These are phyloP conservation scores for Cercospora canescens DNA, from an alignment of 2,329 filamentous ascomycete species.

Conservation along the genomic window DNA sequence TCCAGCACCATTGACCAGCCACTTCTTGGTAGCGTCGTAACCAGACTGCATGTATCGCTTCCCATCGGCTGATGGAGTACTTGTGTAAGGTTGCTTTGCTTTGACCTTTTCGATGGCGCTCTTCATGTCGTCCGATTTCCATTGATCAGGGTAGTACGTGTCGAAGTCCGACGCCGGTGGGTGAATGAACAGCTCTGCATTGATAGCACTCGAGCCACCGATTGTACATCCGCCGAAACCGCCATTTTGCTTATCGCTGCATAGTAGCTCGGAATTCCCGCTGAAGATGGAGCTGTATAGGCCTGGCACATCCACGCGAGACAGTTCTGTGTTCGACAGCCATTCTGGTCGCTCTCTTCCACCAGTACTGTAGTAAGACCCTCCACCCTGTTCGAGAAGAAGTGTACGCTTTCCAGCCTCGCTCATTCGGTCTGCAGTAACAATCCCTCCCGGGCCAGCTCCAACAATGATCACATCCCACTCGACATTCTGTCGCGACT, in stretches of 20 bases:
- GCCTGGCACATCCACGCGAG: constrained; percentile 56
- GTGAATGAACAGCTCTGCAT: constrained; percentile 60
- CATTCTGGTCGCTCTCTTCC: constrained; percentile 50
- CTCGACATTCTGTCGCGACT: constrained; percentile 9
- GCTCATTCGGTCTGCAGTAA: constrained; percentile 53
- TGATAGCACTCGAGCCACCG: constrained; percentile 61
- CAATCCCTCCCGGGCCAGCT: constrained; percentile 56
- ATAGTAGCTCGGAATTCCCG: constrained; percentile 41
- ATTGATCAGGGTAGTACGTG: constrained; percentile 52
- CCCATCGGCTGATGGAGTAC: constrained; percentile 60
- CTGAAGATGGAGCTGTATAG: constrained; percentile 55
- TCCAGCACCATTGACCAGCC: constrained; percentile 53
- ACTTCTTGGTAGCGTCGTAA: constrained; percentile 50
- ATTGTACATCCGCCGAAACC: constrained; percentile 51
- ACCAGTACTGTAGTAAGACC: constrained; percentile 37
- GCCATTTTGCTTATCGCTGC: constrained; percentile 42
- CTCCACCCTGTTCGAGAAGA: constrained; percentile 53
- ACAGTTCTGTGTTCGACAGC: constrained; percentile 50
- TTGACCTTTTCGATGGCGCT: constrained; percentile 49
- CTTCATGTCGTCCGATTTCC: constrained; percentile 53
- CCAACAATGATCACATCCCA: constrained; percentile 45
- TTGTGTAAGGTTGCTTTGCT: constrained; percentile 55
- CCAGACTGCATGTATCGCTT: constrained; percentile 52
- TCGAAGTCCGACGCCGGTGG: constrained; percentile 63
- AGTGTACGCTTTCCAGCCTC: constrained; percentile 55